phyloP scores from a whole-genome alignment of 257 asterid species.

The Ehretia macrophylla region DNA sequence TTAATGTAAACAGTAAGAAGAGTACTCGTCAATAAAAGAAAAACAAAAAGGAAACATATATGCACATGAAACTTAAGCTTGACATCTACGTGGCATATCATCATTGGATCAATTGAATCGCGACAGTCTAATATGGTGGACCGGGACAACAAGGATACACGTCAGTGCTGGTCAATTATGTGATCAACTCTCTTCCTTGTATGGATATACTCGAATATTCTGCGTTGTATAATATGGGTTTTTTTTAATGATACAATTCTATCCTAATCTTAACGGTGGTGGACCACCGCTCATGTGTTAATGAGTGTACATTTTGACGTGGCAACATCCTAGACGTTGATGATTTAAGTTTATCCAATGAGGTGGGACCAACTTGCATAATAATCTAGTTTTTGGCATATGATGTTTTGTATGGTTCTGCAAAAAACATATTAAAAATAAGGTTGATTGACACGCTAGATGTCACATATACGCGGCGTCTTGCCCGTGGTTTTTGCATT shows the following conservation, averaged over 20 bases:
- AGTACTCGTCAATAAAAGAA: no score
- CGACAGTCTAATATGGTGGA: constrained; percentile 22
- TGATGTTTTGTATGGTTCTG: no score
- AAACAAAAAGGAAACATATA: neutral
- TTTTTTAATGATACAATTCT: neutral
- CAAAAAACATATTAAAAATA: no score
- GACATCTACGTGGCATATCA: constrained; percentile 13
- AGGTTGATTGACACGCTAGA: neutral
- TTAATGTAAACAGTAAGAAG: no score
- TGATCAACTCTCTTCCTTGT: neutral
- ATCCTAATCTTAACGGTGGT: neutral
- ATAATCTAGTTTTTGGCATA: no score
- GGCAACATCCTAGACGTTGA: no score
- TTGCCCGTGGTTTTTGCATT: constrained; percentile 33
- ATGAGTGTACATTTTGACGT: no score
- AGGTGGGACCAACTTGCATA: constrained; percentile 36
- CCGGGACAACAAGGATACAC: constrained; percentile 81
- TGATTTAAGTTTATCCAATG: neutral
- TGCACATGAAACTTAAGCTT: neutral
- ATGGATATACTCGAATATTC: constrained; percentile 81
- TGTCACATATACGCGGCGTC: constrained; percentile 60
- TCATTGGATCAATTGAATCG: constrained; percentile 7
- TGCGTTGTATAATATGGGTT: neutral
- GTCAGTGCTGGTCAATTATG: constrained; percentile 48
- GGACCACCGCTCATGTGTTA: neutral